phyloP scores from a whole-genome alignment of 2,329 filamentous ascomycete genomes.

The Colletotrichum kahawae region DNA sequence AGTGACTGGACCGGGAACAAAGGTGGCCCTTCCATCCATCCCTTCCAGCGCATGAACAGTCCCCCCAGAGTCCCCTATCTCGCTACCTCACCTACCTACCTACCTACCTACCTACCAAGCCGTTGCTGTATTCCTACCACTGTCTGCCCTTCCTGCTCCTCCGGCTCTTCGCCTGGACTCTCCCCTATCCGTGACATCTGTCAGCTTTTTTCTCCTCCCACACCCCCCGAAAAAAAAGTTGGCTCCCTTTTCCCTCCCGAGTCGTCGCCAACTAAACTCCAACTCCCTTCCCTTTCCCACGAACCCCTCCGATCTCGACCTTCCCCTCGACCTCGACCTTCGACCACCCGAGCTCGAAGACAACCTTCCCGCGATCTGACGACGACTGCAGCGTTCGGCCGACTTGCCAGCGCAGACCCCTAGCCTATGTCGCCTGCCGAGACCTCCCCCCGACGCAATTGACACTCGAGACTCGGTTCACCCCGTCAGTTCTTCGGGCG shows the following conservation, averaged over 20 bases:
- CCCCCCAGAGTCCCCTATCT: not conserved
- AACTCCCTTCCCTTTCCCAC: conserved; percentile 5
- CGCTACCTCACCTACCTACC: not conserved
- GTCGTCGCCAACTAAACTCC: not conserved
- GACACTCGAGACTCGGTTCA: not conserved
- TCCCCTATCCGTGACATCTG: conserved; percentile 16
- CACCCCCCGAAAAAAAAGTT: conserved; percentile 11
- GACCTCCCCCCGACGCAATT: conserved; percentile 1
- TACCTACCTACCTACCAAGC: not conserved
- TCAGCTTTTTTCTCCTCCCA: conserved; percentile 14
- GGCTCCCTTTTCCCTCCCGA: not conserved
- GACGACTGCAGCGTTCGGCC: not conserved
- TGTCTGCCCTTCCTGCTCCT: not conserved
- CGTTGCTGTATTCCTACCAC: not conserved
- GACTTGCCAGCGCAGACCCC: conserved; percentile 1
- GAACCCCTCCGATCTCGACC: not conserved
- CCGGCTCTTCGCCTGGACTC: not conserved
- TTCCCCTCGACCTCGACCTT: not conserved
- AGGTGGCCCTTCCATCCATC: not conserved
- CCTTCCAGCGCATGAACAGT: conserved; percentile 2
- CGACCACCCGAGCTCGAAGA: not conserved
- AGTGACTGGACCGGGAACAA: not conserved
- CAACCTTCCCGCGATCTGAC: not conserved
- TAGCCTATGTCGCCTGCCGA: conserved; percentile 18
- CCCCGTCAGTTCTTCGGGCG: not conserved